Percentiles rank a stretch among this genome's conserved stretches.
Evolutionary conservation across 305 asterid genomes (phyloP).

Genomic region (Fraxinus nigra): DNA sequence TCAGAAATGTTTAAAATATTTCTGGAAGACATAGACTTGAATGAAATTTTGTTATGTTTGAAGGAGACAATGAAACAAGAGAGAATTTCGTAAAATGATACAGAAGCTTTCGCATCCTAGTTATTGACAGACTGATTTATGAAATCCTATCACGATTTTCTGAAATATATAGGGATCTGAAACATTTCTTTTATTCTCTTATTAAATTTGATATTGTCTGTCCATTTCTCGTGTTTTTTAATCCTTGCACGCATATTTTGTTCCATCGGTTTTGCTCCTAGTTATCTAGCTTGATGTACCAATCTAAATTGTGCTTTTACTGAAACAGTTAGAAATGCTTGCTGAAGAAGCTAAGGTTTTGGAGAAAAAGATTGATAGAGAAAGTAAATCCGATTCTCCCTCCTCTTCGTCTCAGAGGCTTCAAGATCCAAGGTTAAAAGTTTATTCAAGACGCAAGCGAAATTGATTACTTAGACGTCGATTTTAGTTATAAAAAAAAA

Average conservation of each 20-base stretch:
- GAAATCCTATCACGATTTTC: not conserved
- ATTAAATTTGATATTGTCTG: not conserved
- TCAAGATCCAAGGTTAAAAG: not conserved
- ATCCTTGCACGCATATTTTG: not conserved
- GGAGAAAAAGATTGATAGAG: slow-evolving; percentile 50
- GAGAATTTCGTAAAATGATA: not conserved
- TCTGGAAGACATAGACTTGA: not conserved
- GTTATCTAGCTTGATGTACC: slow-evolving; percentile 1
- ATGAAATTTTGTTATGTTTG: not conserved
- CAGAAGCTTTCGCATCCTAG: not conserved
- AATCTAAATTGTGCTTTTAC: not conserved
- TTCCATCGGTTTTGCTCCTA: not conserved
- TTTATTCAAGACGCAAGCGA: not conserved
- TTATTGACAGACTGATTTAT: not conserved
- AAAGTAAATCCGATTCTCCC: not conserved
- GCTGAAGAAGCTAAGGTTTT: slow-evolving; percentile 63
- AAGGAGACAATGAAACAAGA: not conserved
- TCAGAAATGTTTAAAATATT: not conserved
- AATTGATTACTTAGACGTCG: not conserved
- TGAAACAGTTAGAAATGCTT: slow-evolving; percentile 64
- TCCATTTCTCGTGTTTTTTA: not conserved
- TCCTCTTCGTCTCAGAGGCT: not conserved
- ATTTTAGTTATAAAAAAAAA: not conserved
- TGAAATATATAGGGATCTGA: not conserved
- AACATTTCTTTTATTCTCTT: not conserved